Evolutionary conservation across 371 early-diverging fungal genomes (phyloP).

Genomic region (Fennellomyces sp.): DNA sequence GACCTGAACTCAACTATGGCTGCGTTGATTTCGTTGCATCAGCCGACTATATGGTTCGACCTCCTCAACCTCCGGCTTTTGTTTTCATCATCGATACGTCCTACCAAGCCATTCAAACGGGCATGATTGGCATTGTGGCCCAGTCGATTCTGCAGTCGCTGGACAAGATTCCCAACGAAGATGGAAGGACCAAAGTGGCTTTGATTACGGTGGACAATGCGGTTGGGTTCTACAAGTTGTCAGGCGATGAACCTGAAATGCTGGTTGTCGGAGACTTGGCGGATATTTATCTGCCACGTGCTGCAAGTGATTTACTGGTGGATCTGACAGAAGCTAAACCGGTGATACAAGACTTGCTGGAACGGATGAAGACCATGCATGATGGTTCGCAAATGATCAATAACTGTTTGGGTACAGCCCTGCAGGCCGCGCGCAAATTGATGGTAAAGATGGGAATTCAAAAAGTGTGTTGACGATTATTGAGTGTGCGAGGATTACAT

Average conservation of each 20-base stretch:
- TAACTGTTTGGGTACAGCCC: constrained; percentile 74
- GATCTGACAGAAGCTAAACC: constrained; percentile 69
- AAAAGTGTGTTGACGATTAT: not conserved
- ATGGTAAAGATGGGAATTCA: constrained; percentile 46
- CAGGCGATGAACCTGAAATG: constrained; percentile 77
- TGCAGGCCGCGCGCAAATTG: constrained; percentile 76
- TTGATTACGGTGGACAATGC: constrained; percentile 79
- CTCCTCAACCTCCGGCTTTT: constrained; percentile 86
- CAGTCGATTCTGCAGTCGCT: constrained; percentile 67
- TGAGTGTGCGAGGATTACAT: not conserved
- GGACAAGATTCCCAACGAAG: constrained; percentile 78
- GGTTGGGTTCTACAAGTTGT: constrained; percentile 79
- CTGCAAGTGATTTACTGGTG: constrained; percentile 78
- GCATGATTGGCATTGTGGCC: constrained; percentile 56
- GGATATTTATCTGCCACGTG: constrained; percentile 72
- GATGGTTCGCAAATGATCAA: constrained; percentile 48
- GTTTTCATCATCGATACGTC: constrained; percentile 87
- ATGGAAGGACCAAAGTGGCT: constrained; percentile 75
- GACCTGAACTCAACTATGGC: constrained; percentile 72
- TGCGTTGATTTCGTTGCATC: constrained; percentile 85
- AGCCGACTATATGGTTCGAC: constrained; percentile 59
- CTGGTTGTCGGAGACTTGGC: constrained; percentile 79
- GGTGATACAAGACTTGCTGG: constrained; percentile 62
- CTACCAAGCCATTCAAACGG: constrained; percentile 69
- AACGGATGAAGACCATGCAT: constrained; percentile 68